These are phyloP conservation scores for Arxiozyma telluris DNA, from an alignment of 1,139 yeast species.

Conservation along the genomic window DNA sequence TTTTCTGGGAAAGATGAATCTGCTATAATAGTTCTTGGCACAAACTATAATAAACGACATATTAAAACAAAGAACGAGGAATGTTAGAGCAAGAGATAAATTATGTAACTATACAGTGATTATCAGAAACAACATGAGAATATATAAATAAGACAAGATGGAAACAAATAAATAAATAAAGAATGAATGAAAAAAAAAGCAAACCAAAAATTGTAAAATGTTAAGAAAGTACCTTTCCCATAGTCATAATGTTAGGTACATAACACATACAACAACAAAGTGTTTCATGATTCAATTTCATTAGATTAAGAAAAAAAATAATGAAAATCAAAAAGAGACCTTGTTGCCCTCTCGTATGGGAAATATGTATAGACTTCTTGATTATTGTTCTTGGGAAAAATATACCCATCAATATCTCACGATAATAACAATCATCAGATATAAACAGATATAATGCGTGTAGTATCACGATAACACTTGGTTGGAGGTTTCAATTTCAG, in stretches of 20 bases:
- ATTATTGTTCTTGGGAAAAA: conserved; percentile 22
- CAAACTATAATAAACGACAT: no score
- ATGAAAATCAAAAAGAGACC: not conserved
- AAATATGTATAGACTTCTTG: conserved; percentile 31
- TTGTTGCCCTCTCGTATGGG: conserved; percentile 22
- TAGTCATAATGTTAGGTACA: conserved; percentile 13
- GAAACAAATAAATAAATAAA: no score
- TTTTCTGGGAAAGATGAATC: no score
- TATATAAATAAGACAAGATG: not conserved
- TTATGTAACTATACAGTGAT: no score
- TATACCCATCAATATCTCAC: not conserved
- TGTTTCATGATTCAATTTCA: not conserved
- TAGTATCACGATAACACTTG: not conserved
- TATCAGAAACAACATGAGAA: not conserved
- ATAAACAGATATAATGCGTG: not conserved
- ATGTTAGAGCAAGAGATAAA: no score
- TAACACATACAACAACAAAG: not conserved
- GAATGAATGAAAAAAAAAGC: not conserved
- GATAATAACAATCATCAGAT: not conserved
- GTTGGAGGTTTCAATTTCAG: not conserved
- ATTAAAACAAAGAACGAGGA: no score
- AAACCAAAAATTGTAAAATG: not conserved
- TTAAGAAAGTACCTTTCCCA: conserved; percentile 29
- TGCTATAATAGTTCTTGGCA: no score
- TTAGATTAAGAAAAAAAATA: conserved; percentile 1